These are phyloP conservation scores for Aureobasidium vineae DNA, from an alignment of 2,329 filamentous ascomycete genomes.

Conservation along the genomic window DNA sequence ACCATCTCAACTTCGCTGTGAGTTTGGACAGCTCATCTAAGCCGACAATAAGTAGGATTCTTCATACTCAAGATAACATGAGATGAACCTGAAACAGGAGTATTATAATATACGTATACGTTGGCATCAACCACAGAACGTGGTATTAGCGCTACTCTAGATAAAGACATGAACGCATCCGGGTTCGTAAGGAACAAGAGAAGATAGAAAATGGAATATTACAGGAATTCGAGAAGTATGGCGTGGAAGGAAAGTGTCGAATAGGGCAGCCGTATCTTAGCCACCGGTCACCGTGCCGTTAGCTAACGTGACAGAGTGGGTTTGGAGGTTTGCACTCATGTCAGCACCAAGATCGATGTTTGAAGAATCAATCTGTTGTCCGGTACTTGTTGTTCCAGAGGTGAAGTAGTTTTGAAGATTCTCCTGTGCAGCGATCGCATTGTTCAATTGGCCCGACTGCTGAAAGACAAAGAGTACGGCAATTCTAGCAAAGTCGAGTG, in stretches of 20 bases:
- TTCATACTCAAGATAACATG: background rate
- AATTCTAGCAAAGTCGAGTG: constrained; percentile 47
- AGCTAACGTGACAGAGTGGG: constrained; percentile 28
- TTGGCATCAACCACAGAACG: background rate
- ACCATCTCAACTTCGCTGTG: background rate
- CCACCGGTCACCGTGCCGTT: constrained; percentile 35
- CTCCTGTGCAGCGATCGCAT: constrained; percentile 46
- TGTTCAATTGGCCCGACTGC: constrained; percentile 41
- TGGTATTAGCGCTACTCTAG: background rate
- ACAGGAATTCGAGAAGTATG: background rate
- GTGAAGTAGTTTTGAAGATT: constrained; percentile 41
- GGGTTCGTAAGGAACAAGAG: background rate
- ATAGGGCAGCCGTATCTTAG: background rate
- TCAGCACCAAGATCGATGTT: constrained; percentile 37
- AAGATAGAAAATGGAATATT: background rate
- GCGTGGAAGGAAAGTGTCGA: background rate
- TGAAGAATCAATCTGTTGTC: constrained; percentile 29
- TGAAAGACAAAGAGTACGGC: constrained; percentile 49
- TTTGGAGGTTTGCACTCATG: constrained; percentile 32
- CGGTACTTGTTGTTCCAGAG: constrained; percentile 28
- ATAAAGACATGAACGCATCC: background rate
- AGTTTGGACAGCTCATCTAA: background rate
- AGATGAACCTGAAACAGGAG: background rate
- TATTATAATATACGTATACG: background rate
- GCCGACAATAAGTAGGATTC: background rate